phyloP scores from a whole-genome alignment of 208 protist species.

The Trypanosoma grayi region DNA sequence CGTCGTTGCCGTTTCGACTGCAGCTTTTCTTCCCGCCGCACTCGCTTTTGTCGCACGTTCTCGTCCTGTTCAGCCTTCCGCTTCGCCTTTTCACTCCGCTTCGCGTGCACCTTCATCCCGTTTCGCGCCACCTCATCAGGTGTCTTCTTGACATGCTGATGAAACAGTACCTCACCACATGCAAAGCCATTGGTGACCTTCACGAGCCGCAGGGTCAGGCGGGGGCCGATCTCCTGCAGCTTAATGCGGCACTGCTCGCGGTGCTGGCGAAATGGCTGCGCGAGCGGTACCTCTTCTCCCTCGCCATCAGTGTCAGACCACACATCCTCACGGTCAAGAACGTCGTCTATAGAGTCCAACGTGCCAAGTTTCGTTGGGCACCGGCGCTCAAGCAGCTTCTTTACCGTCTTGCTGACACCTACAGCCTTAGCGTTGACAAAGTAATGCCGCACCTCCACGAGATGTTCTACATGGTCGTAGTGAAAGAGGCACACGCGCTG shows the following conservation, averaged over 20 bases:
- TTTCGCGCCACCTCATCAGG: conserved; percentile 63
- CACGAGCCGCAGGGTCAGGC: conserved; percentile 86
- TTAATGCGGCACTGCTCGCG: conserved; percentile 89
- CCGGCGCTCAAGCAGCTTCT: conserved; percentile 86
- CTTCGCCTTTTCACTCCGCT: conserved; percentile 65
- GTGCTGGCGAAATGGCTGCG: conserved; percentile 84
- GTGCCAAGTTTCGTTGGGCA: conserved; percentile 78
- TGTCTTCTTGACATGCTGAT: conserved; percentile 65
- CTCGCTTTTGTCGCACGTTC: conserved; percentile 74
- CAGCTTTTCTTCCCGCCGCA: conserved; percentile 47
- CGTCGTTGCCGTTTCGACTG: conserved; percentile 64
- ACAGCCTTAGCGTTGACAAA: conserved; percentile 78
- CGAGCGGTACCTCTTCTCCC: conserved; percentile 87
- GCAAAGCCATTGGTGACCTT: conserved; percentile 92
- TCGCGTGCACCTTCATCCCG: conserved; percentile 64
- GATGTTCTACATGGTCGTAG: conserved; percentile 83
- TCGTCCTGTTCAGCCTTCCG: conserved; percentile 75
- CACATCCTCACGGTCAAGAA: conserved; percentile 79
- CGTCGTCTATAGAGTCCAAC: conserved; percentile 72
- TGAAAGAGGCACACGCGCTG: conserved; percentile 87
- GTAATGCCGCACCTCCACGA: conserved; percentile 91
- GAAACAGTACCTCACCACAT: conserved; percentile 82
- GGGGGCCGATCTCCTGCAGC: conserved; percentile 89
- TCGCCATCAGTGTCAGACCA: conserved; percentile 92
- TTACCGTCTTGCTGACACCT: conserved; percentile 77